phyloP scores from a whole-genome alignment of 2,329 filamentous ascomycete genomes.

The Arthrinium puccinioides region DNA sequence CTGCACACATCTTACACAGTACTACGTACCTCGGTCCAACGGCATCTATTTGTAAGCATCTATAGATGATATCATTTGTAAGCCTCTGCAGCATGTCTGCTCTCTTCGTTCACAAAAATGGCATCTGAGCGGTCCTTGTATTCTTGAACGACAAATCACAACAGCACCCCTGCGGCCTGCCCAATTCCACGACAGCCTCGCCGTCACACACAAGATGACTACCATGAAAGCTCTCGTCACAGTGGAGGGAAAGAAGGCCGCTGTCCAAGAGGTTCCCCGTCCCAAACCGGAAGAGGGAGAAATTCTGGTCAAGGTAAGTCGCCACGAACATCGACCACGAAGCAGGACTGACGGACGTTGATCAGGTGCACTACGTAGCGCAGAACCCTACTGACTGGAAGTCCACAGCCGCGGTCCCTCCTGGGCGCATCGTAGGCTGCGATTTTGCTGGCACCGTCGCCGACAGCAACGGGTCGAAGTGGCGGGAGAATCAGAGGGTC shows the following conservation, averaged over 20 bases:
- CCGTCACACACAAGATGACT: not conserved
- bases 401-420: slow-evolving; percentile 6
- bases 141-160: no score
- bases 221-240: slow-evolving; percentile 32
- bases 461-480: slow-evolving; percentile 20
- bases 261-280: slow-evolving; percentile 19
- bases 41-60: no score
- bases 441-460: slow-evolving; percentile 26
- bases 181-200: not conserved
- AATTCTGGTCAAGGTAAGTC: slow-evolving; percentile 25
- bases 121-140: no score
- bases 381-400: slow-evolving; percentile 30
- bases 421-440: slow-evolving; percentile 22
- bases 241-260: slow-evolving; percentile 17
- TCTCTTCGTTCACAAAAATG: no score
- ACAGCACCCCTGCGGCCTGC: not conserved
- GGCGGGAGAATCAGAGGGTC: slow-evolving; percentile 23
- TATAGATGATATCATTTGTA: no score
- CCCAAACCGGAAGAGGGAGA: slow-evolving; percentile 22
- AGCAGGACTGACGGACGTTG: no score
- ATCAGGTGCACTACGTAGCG: slow-evolving; percentile 21
- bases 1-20: no score
- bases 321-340: no score
- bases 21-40: no score
- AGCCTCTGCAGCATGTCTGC: no score